Base-by-base conservation (phyloP, 805 yeast genomes). In the Ogataea dorogensis region DNA sequence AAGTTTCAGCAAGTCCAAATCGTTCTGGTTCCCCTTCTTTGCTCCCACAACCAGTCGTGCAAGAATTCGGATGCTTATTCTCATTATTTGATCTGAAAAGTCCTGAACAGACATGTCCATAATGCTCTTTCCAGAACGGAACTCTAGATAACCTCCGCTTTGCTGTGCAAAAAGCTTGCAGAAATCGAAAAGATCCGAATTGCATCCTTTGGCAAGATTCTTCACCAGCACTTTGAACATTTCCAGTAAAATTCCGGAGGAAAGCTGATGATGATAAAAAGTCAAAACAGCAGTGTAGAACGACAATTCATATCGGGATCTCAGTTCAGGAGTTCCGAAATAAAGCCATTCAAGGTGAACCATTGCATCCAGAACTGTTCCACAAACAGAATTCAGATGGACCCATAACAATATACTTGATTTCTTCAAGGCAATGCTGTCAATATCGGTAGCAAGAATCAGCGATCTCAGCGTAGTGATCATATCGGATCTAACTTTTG, bases 311-410 rank as follows among this genome's bases (percentile, higher is more conserved):
- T 44, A 41, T 17, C 32, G 33, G 1, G 29, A 18, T 13, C 61
- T 28, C 2, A 52, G n/a, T 3, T 21, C 15, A 4, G 31, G 39
- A 19, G 36, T 28, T 1, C 53, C 59, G 36, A 59, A 54, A 33
- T 56, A 59, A 0, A 38, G 35, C 64, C 64, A 59, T 13, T 59
- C 61, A 15, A 56, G 33, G 31, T 50, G 50, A 4, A 55, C 38
- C 16, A 59, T 18, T 2, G 53, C 50, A 13, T 51, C 52, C 11
- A 47, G 26, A 7, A 44, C 37, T n/a, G 40, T 27, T 5, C 34
- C 42, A 15, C 50, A 17, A 8, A 31, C 17, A 2, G 44, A 26
- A 9, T 46, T 44, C 5, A 53, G 17, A 11, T 43, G 40, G 4
- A 52, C 39, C 60, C 60, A 55, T 17, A 46, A 31, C 5, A 20